These are phyloP conservation scores for Scutellaria minor DNA, from an alignment of 257 asterid genomes.

Conservation along the genomic window DNA sequence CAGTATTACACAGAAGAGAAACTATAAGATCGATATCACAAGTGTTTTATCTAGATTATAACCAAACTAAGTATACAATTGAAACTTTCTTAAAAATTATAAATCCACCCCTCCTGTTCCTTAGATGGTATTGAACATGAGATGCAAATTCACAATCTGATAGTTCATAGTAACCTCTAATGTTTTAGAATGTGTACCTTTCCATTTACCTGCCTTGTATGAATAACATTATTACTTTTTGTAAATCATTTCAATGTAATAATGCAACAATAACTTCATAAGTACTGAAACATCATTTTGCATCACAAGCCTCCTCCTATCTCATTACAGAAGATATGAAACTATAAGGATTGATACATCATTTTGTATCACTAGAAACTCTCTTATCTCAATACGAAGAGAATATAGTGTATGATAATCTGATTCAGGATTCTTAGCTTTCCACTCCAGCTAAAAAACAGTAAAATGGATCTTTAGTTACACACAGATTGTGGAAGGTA, in stretches of 20 bases:
- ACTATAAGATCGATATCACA: neutral
- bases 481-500: neutral
- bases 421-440: neutral
- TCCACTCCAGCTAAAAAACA: too few relatives aligned
- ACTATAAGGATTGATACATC: conserved; percentile 7
- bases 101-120: too few relatives aligned
- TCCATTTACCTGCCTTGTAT: neutral
- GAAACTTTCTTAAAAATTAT: too few relatives aligned
- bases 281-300: neutral
- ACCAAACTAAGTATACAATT: too few relatives aligned
- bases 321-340: neutral
- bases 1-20: too few relatives aligned
- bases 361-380: conserved; percentile 1
- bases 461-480: neutral
- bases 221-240: neutral
- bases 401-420: neutral
- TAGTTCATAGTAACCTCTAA: neutral
- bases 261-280: neutral
- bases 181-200: neutral
- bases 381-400: neutral
- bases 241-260: neutral
- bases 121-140: neutral
- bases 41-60: neutral
- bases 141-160: neutral
- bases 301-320: neutral